Evolutionary conservation across 176 grass and related monocot genomes (phyloP).

Genomic region (Puccinellia tenuiflora): DNA sequence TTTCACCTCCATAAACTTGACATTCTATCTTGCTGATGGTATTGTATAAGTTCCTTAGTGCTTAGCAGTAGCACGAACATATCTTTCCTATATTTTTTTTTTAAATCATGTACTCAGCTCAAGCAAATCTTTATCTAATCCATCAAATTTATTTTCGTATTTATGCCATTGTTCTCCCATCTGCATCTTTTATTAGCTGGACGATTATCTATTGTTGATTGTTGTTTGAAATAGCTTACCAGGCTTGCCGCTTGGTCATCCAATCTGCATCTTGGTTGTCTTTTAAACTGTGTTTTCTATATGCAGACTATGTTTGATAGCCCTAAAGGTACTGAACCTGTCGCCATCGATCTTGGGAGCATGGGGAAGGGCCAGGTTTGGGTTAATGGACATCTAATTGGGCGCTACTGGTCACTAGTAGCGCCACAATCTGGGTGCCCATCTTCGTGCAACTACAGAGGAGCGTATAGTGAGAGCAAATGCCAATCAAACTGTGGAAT

Average conservation of each 20-base stretch:
- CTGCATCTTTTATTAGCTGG: neutral
- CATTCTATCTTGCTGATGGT: neutral
- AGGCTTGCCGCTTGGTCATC: neutral
- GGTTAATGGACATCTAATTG: conserved; percentile 84
- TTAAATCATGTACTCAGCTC: neutral
- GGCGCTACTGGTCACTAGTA: conserved; percentile 78
- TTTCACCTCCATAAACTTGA: neutral
- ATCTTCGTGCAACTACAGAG: conserved; percentile 63
- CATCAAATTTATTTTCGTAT: neutral
- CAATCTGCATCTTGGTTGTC: neutral
- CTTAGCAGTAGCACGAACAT: neutral
- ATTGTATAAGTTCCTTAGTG: conserved; percentile 1
- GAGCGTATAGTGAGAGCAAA: conserved; percentile 68
- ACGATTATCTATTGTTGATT: neutral
- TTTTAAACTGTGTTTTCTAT: neutral
- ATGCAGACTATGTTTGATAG: conserved; percentile 72
- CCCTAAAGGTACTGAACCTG: conserved; percentile 65
- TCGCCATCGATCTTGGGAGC: conserved; percentile 81
- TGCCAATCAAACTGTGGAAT: conserved; percentile 82
- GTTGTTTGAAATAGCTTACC: neutral
- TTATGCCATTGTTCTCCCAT: neutral
- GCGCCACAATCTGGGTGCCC: conserved; percentile 66
- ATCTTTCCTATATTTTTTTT: neutral
- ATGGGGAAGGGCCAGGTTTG: conserved; percentile 97
- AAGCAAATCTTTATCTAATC: conserved; percentile 2